Base-by-base conservation (phyloP, 179 eudicot species). In the Beta lomatogona region DNA sequence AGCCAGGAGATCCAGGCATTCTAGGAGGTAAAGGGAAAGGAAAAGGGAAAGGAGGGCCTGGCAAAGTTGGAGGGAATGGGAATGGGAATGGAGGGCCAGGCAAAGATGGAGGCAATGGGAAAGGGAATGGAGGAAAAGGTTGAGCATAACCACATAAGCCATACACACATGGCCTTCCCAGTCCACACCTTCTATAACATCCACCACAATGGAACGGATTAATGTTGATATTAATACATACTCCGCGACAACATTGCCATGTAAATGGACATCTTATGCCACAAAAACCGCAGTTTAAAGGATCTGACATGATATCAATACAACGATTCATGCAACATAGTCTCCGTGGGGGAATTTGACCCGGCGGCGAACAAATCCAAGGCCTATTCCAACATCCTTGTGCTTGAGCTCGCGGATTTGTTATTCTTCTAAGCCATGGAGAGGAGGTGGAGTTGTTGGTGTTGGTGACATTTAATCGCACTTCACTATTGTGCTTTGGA, bases 111-210 rank as follows among this genome's bases (percentile, higher is more conserved):
- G 78, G 83, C 52, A 79, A 75, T 0, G 66, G 81, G 22, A 60
- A 83, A n/a, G 85, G 86, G 36, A 83, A 69, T 9, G 83, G 83
- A 71, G 83, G 78, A 28, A 69, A 78, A 2, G 87, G 87, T 16
- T 50, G 76, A 22, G 88, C 92, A 73, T 93, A 93, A 3, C 92
- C 92, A 84, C 95, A 93, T 86, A 93, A 65, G 15, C 95, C 95
- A 57, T 31, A 88, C 6, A 71, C 14, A 84, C 95, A 93, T 3
- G 86, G 76, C 58, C 88, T 88, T 5, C 84, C 87, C 10, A 65
- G 55, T 6, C 74, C 83, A 84, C 97, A 93, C 25, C 79, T 77
- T 25, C 86, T 83, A 46, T 65, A 55, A 78, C 97, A 93, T 14
- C 80, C 73, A 0, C 97, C 97, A 74, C 95, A 93, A 63, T 93